phyloP scores from a whole-genome alignment of 2,329 filamentous ascomycete genomes.

The Fusarium bactridioides region DNA sequence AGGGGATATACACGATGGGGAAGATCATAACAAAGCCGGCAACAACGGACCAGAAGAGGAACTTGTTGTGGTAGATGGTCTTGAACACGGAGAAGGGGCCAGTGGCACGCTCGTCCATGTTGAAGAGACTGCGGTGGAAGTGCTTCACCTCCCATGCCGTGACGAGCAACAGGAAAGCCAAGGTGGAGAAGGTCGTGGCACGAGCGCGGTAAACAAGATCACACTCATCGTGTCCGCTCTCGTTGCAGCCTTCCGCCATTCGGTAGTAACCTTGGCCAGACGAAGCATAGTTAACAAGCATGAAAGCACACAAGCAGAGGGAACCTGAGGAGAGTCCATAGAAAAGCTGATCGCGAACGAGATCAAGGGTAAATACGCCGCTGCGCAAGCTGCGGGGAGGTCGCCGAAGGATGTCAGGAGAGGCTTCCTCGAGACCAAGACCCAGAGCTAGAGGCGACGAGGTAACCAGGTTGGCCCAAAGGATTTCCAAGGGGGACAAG shows the following conservation, averaged over 20 bases:
- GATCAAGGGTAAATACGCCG: slow-evolving; percentile 70
- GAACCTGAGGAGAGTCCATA: slow-evolving; percentile 71
- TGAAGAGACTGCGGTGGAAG: slow-evolving; percentile 73
- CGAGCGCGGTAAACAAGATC: slow-evolving; percentile 69
- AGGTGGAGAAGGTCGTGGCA: slow-evolving; percentile 72
- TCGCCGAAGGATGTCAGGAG: slow-evolving; percentile 71
- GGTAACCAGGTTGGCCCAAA: slow-evolving; percentile 80
- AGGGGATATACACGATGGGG: slow-evolving; percentile 72
- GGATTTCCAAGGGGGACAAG: slow-evolving; percentile 74
- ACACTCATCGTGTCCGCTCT: slow-evolving; percentile 58
- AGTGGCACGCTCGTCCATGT: slow-evolving; percentile 64
- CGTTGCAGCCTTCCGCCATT: slow-evolving; percentile 67
- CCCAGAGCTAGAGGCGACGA: slow-evolving; percentile 76
- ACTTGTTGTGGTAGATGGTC: slow-evolving; percentile 74
- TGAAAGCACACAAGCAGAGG: slow-evolving; percentile 68
- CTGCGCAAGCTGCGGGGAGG: slow-evolving; percentile 68
- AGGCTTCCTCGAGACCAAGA: slow-evolving; percentile 73
- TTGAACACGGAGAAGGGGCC: slow-evolving; percentile 60
- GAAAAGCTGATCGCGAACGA: slow-evolving; percentile 72
- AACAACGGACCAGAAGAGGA: slow-evolving; percentile 71
- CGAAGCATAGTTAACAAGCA: slow-evolving; percentile 63
- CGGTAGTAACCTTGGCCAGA: slow-evolving; percentile 54
- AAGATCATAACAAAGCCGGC: slow-evolving; percentile 67
- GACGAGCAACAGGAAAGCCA: slow-evolving; percentile 73
- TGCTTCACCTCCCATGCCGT: slow-evolving; percentile 79